These are phyloP conservation scores for Collybiopsis confluens DNA, from an alignment of 768 basidiomycete species.

Conservation along the genomic window DNA sequence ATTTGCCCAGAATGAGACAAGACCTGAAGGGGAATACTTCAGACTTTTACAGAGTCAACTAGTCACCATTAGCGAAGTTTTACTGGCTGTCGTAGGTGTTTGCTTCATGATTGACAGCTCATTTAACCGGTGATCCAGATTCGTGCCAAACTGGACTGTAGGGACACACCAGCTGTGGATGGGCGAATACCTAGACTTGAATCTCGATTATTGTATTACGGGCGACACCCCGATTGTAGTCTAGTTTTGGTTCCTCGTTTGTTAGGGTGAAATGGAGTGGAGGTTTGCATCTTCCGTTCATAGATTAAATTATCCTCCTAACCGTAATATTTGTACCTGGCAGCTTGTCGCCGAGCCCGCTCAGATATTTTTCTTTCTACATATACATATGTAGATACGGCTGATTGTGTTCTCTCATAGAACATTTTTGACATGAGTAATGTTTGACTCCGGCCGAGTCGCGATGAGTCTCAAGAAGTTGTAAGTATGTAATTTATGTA, in stretches of 20 bases:
- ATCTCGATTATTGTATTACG: constrained; percentile 9
- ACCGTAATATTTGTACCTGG: too few relatives aligned
- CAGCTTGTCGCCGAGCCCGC: too few relatives aligned
- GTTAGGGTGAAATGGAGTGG: background rate
- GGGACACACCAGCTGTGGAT: background rate
- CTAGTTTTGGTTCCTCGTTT: constrained; percentile 11
- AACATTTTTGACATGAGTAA: too few relatives aligned
- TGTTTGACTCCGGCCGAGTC: too few relatives aligned
- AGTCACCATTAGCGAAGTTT: constrained; percentile 15
- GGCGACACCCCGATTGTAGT: constrained; percentile 4
- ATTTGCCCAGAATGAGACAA: constrained; percentile 17
- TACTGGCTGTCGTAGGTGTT: constrained; percentile 15
- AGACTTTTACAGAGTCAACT: constrained; percentile 28
- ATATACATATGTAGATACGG: too few relatives aligned
- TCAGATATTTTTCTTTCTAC: too few relatives aligned
- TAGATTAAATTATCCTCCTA: too few relatives aligned
- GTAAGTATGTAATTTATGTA: background rate
- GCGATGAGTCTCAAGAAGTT: background rate
- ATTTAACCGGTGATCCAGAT: background rate
- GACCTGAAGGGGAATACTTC: constrained; percentile 18
- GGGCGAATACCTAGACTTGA: constrained; percentile 7
- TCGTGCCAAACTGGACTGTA: background rate
- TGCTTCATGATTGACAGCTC: background rate
- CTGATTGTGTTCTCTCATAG: too few relatives aligned
- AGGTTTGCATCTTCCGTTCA: too few relatives aligned